Conservation (phyloP, 768 basidiomycete species). For the Psilocybe azurescens region DNA sequence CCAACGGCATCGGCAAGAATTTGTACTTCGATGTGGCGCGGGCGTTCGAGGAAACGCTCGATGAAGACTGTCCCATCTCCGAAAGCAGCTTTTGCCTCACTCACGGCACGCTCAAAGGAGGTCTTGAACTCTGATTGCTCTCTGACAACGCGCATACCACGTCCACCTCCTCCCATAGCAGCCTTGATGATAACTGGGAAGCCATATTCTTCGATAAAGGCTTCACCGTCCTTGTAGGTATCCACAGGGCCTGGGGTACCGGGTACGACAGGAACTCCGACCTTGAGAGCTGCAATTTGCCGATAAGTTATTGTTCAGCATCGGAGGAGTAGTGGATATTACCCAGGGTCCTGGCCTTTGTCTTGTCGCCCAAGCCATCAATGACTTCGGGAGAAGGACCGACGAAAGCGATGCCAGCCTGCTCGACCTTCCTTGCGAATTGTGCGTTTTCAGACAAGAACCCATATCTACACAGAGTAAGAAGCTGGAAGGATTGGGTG, state of each 20-base stretch:
- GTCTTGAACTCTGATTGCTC: constrained; percentile 91
- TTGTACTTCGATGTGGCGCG: constrained; percentile 98
- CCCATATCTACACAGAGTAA: constrained; percentile 71
- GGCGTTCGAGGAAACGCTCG: constrained; percentile 95
- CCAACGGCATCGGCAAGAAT: constrained; percentile 89
- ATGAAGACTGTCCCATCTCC: constrained; percentile 99
- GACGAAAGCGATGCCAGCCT: constrained; percentile 96
- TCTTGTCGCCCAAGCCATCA: constrained; percentile 98
- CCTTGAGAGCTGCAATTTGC: constrained; percentile 70
- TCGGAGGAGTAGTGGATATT: constrained; percentile 23
- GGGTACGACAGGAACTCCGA: constrained; percentile 95
- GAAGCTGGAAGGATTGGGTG: neutral
- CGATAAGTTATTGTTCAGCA: constrained; percentile 8
- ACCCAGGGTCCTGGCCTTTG: constrained; percentile 93
- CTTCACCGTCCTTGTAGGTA: constrained; percentile 76
- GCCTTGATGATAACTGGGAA: constrained; percentile 99
- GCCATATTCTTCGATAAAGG: constrained; percentile 95
- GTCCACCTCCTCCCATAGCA: constrained; percentile 98
- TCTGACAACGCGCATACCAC: constrained; percentile 98
- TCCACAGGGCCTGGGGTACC: constrained; percentile 96
- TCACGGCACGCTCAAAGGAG: constrained; percentile 90
- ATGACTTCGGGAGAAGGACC: constrained; percentile 97
- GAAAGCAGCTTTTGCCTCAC: constrained; percentile 95
- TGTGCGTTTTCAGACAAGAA: constrained; percentile 97
- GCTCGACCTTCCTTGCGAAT: constrained; percentile 98